Evolutionary conservation across 257 asterid genomes (phyloP), one percentile per base, ranked within the genome.

Genomic region (Fraxinus anomala): DNA sequence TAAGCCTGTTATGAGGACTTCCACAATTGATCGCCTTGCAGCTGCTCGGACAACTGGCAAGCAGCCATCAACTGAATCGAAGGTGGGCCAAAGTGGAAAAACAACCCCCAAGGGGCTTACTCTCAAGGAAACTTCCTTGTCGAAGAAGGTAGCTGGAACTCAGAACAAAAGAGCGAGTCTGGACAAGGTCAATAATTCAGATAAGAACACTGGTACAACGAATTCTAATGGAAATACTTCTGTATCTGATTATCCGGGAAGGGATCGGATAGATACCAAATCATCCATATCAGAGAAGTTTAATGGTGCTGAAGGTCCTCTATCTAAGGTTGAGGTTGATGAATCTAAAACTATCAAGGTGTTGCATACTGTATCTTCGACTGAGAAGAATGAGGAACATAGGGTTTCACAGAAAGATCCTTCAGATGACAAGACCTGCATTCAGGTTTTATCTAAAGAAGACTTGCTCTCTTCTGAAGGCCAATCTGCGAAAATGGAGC

Each of bases 1-100:
- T 3, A 92, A 88, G 74, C 78, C 91, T 17, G 86, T 91, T 68
- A 79, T 78, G 68, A 86, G 88, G 82, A 89, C 82, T 72, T 88
- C 92, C 81, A 89, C 97, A 30, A 84, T 86, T 13, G 88, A 87
- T 70, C 94, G 96, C 79, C 93, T 92, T 34, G 85, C 97, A 13
- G 84, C 93, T 86, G 81, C 94, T 51, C 86, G 93, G n/a, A 70
- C 89, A 24, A 79, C 82, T n/a, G 82, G 75, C 78, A 71, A 77
- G 79, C 80, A 47, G 47, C 51, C 77, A 36, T 72, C 93, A 16
- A 68, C 80, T 14, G 90, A 87, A 39, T 36, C 88, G 34, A 90
- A 83, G 81, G 74, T 51, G 16, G 78, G 49, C 40, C 89, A 79
- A 76, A 86, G 51, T 77, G 83, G 66, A 44, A 91, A 83, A 82